Percentiles rank a stretch among this genome's conserved stretches.
Conservation (phyloP, 306 rosid species). For the Morella rubra region DNA sequence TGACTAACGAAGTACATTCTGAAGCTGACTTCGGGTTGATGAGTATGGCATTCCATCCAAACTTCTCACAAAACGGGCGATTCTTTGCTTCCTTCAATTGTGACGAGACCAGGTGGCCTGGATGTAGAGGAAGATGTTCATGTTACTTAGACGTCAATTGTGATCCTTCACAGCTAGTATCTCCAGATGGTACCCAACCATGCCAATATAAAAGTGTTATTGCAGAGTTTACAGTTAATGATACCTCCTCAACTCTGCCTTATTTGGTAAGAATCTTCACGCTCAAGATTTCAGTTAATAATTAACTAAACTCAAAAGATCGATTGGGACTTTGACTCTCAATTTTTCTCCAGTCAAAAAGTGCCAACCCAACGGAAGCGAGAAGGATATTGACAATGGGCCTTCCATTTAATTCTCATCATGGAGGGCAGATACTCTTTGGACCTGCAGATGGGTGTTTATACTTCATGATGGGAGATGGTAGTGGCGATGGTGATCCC, state of each 20-base stretch:
- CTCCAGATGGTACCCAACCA: conserved; percentile 71
- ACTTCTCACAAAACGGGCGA: conserved; percentile 71
- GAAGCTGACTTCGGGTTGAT: conserved; percentile 81
- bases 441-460: conserved; percentile 84
- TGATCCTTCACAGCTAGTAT: conserved; percentile 76
- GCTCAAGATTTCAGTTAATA: neutral
- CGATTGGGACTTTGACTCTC: neutral
- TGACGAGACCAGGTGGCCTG: conserved; percentile 75
- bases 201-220: conserved; percentile 83
- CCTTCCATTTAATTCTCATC: conserved; percentile 70
- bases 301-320: conserved; percentile 18
- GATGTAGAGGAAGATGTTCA: conserved; percentile 90
- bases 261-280: conserved; percentile 57
- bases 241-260: conserved; percentile 50
- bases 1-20: conserved; percentile 72
- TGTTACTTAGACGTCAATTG: conserved; percentile 92
- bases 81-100: conserved; percentile 95
- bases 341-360: conserved; percentile 58
- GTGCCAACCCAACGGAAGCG: conserved; percentile 84
- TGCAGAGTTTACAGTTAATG: conserved; percentile 76
- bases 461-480: conserved; percentile 92
- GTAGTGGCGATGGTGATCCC: conserved; percentile 82
- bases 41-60: conserved; percentile 98
- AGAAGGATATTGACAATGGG: conserved; percentile 96
- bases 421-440: conserved; percentile 94